Conservation (phyloP, 805 yeast species). For the Myxozyma nipponensis region DNA sequence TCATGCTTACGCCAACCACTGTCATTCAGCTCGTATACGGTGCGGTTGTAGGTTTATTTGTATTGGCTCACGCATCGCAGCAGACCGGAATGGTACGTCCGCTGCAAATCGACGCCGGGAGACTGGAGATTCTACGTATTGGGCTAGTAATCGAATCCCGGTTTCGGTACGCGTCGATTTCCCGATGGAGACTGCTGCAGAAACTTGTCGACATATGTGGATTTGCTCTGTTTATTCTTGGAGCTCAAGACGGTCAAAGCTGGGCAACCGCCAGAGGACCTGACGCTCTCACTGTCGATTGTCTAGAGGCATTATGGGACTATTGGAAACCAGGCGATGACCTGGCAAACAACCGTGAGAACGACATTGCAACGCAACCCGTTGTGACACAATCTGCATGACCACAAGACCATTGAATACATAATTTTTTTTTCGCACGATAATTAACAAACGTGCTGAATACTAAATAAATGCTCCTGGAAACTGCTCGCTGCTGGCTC, state of each 20-base stretch:
- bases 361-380: no score
- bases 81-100: conserved; percentile 4
- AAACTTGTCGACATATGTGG: conserved; percentile 9
- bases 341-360: not conserved
- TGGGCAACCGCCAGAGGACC: conserved; percentile 12
- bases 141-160: conserved; percentile 3
- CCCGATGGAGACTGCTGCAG: conserved; percentile 10
- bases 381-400: no score
- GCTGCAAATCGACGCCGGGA: conserved; percentile 6
- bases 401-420: no score
- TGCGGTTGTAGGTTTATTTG: conserved; percentile 17
- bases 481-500: no score
- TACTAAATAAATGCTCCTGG: no score
- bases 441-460: no score
- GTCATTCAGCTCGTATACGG: conserved; percentile 16
- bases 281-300: conserved; percentile 9
- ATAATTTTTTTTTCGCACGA: no score
- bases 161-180: conserved; percentile 4
- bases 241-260: conserved; percentile 2
- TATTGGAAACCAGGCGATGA: conserved; percentile 11
- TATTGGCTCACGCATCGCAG: conserved; percentile 1
- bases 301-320: conserved; percentile 15
- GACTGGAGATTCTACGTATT: conserved; percentile 6
- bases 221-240: conserved; percentile 9
- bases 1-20: conserved; percentile 7